Conservation (phyloP, 2,329 filamentous ascomycete species). For the Beauveria sp. region DNA sequence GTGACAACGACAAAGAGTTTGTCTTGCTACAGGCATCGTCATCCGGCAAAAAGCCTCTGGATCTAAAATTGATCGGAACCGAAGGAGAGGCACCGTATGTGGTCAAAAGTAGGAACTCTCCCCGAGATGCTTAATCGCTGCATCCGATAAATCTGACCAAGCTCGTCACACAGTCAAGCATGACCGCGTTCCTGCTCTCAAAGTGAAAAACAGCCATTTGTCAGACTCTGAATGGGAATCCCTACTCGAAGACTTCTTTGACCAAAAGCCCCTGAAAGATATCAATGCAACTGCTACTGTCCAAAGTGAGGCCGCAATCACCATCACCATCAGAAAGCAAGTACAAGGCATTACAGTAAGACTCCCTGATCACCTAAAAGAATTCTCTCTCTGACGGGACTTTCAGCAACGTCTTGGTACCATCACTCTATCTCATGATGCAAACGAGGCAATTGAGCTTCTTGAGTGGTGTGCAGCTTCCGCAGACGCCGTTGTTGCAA, state of each 20-base stretch:
- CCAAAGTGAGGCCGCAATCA: constrained; percentile 42
- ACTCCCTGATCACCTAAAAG: background rate
- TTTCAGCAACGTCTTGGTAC: constrained; percentile 60
- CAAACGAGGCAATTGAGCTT: constrained; percentile 52
- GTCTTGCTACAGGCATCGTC: constrained; percentile 54
- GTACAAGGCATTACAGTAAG: constrained; percentile 61
- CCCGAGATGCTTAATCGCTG: constrained; percentile 9
- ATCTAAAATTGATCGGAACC: constrained; percentile 60
- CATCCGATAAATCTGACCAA: constrained; percentile 11
- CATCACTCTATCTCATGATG: constrained; percentile 48
- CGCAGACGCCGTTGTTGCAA: constrained; percentile 38
- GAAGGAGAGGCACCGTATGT: constrained; percentile 57
- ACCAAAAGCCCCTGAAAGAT: constrained; percentile 41
- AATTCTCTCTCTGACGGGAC: background rate
- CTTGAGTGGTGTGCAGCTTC: constrained; percentile 64
- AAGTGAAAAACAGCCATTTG: constrained; percentile 45
- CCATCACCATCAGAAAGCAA: constrained; percentile 57
- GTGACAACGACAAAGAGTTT: constrained; percentile 23
- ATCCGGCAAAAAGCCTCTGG: constrained; percentile 44
- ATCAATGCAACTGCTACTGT: constrained; percentile 55
- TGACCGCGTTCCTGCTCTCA: constrained; percentile 43
- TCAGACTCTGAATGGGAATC: constrained; percentile 59
- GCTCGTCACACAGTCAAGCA: constrained; percentile 43
- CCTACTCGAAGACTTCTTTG: constrained; percentile 50
- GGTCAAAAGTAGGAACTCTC: constrained; percentile 42